Evolutionary conservation across 2,329 filamentous ascomycete species (phyloP).

Genomic region (Stagonosporopsis cucurbitacearum): DNA sequence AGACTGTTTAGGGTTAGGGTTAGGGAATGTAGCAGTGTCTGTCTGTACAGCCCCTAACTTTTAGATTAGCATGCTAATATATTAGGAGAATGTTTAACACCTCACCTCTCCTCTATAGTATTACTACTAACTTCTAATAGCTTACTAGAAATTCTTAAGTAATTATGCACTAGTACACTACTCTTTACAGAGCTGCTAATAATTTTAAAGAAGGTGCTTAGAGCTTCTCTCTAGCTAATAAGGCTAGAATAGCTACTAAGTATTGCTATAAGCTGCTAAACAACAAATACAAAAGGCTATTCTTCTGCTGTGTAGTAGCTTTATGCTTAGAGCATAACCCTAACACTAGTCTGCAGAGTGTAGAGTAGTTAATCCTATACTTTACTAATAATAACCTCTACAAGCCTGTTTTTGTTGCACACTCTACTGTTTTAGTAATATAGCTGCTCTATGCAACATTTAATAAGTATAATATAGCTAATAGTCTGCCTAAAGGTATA

Average conservation of each 20-base stretch:
- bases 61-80: too few species aligned
- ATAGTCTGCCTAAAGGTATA: too few species aligned
- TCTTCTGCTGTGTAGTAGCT: neutral
- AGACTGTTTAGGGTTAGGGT: too few species aligned
- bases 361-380: conserved; percentile 1
- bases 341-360: neutral
- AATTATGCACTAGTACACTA: neutral
- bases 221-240: neutral
- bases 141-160: too few species aligned
- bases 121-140: too few species aligned
- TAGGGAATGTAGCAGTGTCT: too few species aligned
- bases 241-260: neutral
- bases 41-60: too few species aligned
- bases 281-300: neutral
- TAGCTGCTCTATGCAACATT: conserved; percentile 2
- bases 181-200: neutral
- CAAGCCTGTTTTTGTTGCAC: conserved; percentile 3
- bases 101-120: too few species aligned
- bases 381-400: neutral
- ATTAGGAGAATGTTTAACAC: too few species aligned
- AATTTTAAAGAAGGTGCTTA: neutral
- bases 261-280: neutral
- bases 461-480: too few species aligned
- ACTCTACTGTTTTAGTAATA: conserved; percentile 2
- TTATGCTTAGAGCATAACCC: neutral